phyloP scores from a whole-genome alignment of 2,329 filamentous ascomycete genomes.

The Aspergillus ochraceus region DNA sequence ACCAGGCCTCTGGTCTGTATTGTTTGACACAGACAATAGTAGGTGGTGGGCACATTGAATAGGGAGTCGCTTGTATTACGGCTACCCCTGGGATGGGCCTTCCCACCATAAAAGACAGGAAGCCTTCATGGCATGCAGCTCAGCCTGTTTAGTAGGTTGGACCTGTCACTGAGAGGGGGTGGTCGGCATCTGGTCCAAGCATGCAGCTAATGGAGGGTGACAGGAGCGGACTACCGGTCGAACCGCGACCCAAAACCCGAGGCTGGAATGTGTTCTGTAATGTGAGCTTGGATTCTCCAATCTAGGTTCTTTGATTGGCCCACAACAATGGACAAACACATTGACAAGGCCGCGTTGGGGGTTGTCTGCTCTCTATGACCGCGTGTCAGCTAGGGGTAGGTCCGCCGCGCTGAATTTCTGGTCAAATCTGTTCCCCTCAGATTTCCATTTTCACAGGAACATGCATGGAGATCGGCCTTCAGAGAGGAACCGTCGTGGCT shows the following conservation, averaged over 20 bases:
- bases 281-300: not conserved
- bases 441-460: slow-evolving; percentile 4
- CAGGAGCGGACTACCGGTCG: not conserved
- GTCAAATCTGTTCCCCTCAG: no score
- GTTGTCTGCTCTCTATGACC: not conserved
- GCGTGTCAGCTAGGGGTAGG: slow-evolving; percentile 1
- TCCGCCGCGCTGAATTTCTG: not conserved
- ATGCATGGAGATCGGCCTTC: slow-evolving; percentile 11
- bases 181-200: slow-evolving; percentile 10
- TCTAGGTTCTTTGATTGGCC: not conserved
- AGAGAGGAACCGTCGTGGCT: slow-evolving; percentile 4
- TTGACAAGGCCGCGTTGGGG: slow-evolving; percentile 3
- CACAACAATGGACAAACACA: not conserved
- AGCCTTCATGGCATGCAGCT: slow-evolving; percentile 2
- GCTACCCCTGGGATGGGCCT: slow-evolving; percentile 1
- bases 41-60: not conserved
- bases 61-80: not conserved
- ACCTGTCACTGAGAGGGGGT: slow-evolving; percentile 27
- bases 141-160: slow-evolving; percentile 15
- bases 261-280: slow-evolving; percentile 6
- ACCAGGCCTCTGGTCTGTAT: not conserved
- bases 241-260: not conserved
- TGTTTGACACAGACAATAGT: not conserved
- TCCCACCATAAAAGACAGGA: slow-evolving; percentile 4
- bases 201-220: slow-evolving; percentile 16